Evolutionary conservation across 2,329 filamentous ascomycete species (phyloP).

Genomic region (Penicillium sp.): DNA sequence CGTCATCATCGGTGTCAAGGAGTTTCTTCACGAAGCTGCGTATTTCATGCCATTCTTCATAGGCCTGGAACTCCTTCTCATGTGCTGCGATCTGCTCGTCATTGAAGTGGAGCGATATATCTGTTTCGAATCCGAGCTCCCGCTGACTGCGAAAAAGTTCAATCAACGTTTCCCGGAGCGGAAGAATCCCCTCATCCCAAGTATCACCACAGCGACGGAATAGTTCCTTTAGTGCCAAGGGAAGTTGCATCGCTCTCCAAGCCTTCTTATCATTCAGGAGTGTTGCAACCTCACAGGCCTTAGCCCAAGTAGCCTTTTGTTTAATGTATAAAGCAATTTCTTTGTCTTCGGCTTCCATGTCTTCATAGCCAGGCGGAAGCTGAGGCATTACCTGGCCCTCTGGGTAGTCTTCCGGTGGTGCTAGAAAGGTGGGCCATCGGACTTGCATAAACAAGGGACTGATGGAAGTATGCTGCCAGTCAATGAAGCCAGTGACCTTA

Average conservation of each 20-base stretch:
- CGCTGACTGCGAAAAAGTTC: conserved; percentile 16
- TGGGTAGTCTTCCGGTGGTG: conserved; percentile 13
- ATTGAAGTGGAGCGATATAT: neutral
- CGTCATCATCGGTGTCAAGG: conserved; percentile 22
- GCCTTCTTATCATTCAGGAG: conserved; percentile 11
- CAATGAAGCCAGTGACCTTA: conserved; percentile 13
- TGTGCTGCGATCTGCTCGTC: neutral
- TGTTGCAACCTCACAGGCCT: conserved; percentile 21
- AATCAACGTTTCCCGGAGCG: conserved; percentile 23
- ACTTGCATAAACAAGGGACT: conserved; percentile 16
- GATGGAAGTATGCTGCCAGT: conserved; percentile 19
- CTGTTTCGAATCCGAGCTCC: conserved; percentile 14
- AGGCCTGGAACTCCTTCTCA: conserved; percentile 2
- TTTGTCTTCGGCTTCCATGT: conserved; percentile 14
- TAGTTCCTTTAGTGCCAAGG: conserved; percentile 10
- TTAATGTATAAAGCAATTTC: conserved; percentile 8
- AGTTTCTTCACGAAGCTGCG: conserved; percentile 17
- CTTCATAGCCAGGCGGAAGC: conserved; percentile 14
- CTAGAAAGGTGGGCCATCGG: conserved; percentile 16
- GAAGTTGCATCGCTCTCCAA: conserved; percentile 8
- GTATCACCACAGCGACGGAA: conserved; percentile 16
- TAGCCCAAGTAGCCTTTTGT: conserved; percentile 9
- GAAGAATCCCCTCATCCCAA: conserved; percentile 23
- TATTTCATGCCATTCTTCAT: conserved; percentile 19
- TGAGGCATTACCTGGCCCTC: conserved; percentile 12